phyloP scores from a whole-genome alignment of 2,329 filamentous ascomycete species.

The Penicillium concentricum region DNA sequence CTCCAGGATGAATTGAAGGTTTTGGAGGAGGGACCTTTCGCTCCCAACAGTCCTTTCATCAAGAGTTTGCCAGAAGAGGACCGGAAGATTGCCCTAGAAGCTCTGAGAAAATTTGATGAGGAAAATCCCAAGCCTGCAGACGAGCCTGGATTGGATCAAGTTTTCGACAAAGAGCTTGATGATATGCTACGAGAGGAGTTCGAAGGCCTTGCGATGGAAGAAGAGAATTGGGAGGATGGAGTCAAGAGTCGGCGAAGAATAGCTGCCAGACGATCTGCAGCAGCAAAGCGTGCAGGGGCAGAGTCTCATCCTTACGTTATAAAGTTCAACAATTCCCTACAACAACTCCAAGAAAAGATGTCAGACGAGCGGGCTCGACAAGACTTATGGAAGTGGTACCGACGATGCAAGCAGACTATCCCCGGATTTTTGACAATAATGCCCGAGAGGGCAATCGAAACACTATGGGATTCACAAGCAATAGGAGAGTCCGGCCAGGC shows the following conservation, averaged over 20 bases:
- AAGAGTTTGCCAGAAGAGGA: constrained; percentile 42
- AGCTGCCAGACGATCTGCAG: constrained; percentile 25
- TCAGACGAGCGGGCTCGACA: constrained; percentile 32
- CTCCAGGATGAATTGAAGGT: constrained; percentile 42
- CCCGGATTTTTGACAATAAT: constrained; percentile 54
- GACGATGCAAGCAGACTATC: constrained; percentile 49
- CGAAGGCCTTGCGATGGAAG: constrained; percentile 36
- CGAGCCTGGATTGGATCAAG: constrained; percentile 32
- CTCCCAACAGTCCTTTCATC: constrained; percentile 46
- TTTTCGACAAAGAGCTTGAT: constrained; percentile 45
- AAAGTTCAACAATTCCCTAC: constrained; percentile 42
- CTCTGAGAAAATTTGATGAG: constrained; percentile 42
- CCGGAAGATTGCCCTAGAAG: constrained; percentile 42
- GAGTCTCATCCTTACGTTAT: constrained; percentile 40
- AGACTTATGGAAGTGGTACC: constrained; percentile 52
- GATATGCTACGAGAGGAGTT: constrained; percentile 41
- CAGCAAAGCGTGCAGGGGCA: constrained; percentile 35
- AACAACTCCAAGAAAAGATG: constrained; percentile 28
- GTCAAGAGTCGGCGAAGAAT: constrained; percentile 19
- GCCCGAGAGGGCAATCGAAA: constrained; percentile 61
- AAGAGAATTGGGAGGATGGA: constrained; percentile 37
- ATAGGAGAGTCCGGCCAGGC: constrained; percentile 46
- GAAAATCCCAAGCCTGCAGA: constrained; percentile 31
- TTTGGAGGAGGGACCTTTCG: constrained; percentile 44
- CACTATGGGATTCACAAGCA: constrained; percentile 62